A percentile compares a stretch with the other conserved stretches of the same genome.
Evolutionary conservation across 345 rosid species (phyloP).

Genomic region (Acer yangbiense): DNA sequence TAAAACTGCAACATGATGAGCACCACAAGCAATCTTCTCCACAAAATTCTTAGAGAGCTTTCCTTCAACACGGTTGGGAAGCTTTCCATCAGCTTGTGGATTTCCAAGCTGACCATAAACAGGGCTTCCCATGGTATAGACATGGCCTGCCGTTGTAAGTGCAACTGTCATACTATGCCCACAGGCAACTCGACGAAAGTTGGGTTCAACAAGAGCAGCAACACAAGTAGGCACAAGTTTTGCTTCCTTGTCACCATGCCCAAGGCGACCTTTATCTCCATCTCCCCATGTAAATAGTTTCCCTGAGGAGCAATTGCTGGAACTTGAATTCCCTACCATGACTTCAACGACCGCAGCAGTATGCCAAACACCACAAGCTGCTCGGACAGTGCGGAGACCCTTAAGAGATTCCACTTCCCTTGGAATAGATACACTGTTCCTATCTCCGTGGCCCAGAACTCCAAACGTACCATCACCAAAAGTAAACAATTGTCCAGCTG

Average conservation of each 20-base stretch:
- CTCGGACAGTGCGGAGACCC: constrained; percentile 78
- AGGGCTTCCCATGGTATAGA: constrained; percentile 94
- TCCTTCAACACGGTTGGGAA: constrained; percentile 84
- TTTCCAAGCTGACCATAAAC: constrained; percentile 98
- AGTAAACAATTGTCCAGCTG: constrained; percentile 74
- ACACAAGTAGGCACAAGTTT: constrained; percentile 94
- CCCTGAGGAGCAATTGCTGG: constrained; percentile 91
- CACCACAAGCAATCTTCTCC: constrained; percentile 95
- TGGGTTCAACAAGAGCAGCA: constrained; percentile 95
- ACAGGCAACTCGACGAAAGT: constrained; percentile 90
- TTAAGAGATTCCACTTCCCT: constrained; percentile 81
- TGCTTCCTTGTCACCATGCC: constrained; percentile 94
- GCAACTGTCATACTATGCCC: constrained; percentile 95
- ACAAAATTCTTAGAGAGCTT: constrained; percentile 83
- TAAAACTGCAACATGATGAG: constrained; percentile 92
- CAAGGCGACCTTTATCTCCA: constrained; percentile 97
- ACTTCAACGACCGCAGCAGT: constrained; percentile 96
- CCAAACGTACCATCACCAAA: constrained; percentile 87
- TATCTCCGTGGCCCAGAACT: constrained; percentile 78
- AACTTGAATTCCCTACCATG: constrained; percentile 90
- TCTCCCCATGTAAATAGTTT: constrained; percentile 99
- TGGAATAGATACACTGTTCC: constrained; percentile 60
- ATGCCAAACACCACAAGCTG: constrained; percentile 89
- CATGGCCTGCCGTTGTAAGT: constrained; percentile 83
- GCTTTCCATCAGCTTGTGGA: constrained; percentile 85